Evolutionary conservation across 805 yeast genomes (phyloP), one percentile per base, ranked within the genome.

Genomic region (Saccharomyces kudriavzevii): DNA sequence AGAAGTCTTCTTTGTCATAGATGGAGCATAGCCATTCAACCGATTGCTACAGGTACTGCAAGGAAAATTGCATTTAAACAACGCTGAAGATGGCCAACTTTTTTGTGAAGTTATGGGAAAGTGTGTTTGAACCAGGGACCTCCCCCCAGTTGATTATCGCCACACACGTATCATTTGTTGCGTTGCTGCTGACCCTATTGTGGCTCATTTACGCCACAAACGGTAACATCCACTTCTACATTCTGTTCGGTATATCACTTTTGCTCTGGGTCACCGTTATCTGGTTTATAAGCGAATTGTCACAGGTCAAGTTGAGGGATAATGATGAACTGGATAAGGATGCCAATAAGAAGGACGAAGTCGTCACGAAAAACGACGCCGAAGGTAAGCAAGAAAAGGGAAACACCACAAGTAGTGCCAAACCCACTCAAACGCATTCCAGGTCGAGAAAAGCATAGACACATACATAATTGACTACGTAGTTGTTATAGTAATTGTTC

Each of bases 121-220:
- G 96, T 13, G 81, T 94, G 27, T 88, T 92, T 70, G 84, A 89
- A 17, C 97, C 98, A 5, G 99, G 99, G 1, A 82, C 96, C 0
- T 81, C 94, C 1, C 97, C 97, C 1, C 89, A 95, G 1, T 77
- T 94, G 50, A 76, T 90, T n/a, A 75, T 77, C 40, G 97, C 98
- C 1, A 92, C 97, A 0, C 97, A 94, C 67, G 77, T 74, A 1
- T 86, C 97, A 1, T 94, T 94, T 63, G 73, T 78, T 0, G 76
- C 85, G 10, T 75, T 94, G 53, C 48, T 79, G 4, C 77, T 87
- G 0, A 63, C 67, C 5, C 74, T 92, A 56, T 56, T 73, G 1
- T 72, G 76, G 54, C 78, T 92, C 72, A 77, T 84, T 29, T 80
- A 77, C 59, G 67, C 82, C 49, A 81, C 87, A 30, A 74, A 81